A percentile compares a stretch with the other conserved stretches of the same genome.
Evolutionary conservation across 179 eudicot genomes (phyloP).

Genomic region (Drosera spatulata): DNA sequence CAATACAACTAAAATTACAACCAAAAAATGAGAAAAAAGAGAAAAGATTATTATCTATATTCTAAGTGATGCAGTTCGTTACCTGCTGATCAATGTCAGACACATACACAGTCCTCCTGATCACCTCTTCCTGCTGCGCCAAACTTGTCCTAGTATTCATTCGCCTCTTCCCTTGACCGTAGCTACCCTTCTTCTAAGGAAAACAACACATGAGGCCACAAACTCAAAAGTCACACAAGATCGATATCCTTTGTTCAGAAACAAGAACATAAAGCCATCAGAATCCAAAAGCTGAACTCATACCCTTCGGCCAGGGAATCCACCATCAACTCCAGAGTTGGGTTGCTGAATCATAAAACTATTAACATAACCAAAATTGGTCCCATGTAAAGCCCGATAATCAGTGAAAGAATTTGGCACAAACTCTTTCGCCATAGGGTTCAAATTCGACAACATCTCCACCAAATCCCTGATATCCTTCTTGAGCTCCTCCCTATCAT

Average conservation of each 20-base stretch:
- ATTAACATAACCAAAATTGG: constrained; percentile 2
- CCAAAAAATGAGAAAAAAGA: no score
- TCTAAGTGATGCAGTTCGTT: no score
- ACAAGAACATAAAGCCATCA: background rate
- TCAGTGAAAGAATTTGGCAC: constrained; percentile 27
- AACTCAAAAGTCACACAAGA: constrained; percentile 2
- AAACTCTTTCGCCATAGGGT: constrained; percentile 70
- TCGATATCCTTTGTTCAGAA: background rate
- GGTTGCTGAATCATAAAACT: background rate
- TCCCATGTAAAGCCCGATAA: constrained; percentile 1
- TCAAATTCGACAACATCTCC: constrained; percentile 42
- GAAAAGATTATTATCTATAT: no score
- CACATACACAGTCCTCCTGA: constrained; percentile 27
- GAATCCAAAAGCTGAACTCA: background rate
- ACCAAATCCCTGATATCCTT: background rate
- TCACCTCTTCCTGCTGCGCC: constrained; percentile 57
- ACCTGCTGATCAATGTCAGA: constrained; percentile 99
- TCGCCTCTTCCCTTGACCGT: constrained; percentile 51
- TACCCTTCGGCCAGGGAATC: constrained; percentile 10
- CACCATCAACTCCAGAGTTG: constrained; percentile 5
- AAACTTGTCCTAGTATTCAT: constrained; percentile 62
- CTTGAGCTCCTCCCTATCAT: constrained; percentile 7
- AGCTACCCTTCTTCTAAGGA: constrained; percentile 46
- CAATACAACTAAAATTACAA: no score
- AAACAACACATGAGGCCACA: background rate